phyloP scores from a whole-genome alignment of 2,329 filamentous ascomycete genomes.

The Aspergillus quadricinctus region DNA sequence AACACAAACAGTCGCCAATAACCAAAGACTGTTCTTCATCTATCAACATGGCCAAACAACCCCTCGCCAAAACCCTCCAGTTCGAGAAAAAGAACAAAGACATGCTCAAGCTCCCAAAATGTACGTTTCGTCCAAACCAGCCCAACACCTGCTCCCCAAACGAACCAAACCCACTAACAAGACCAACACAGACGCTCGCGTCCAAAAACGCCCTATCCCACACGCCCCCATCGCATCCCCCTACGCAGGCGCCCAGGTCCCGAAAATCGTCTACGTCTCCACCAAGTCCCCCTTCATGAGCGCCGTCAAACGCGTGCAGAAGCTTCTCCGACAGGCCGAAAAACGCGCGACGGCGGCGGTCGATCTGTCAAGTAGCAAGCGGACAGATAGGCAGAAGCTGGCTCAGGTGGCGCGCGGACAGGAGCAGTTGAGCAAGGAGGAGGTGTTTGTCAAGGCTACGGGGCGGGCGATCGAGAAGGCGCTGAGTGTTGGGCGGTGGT shows the following conservation, averaged over 20 bases:
- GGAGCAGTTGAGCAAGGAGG: conserved; percentile 40
- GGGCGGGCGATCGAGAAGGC: conserved; percentile 57
- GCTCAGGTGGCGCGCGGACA: conserved; percentile 28
- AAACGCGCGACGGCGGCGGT: conserved; percentile 48
- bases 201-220: conserved; percentile 56
- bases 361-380: conserved; percentile 29
- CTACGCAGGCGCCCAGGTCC: conserved; percentile 45
- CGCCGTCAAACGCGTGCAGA: conserved; percentile 56
- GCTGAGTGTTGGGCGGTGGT: conserved; percentile 52
- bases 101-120: conserved; percentile 34
- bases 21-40: neutral
- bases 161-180: conserved; percentile 3
- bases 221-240: conserved; percentile 53
- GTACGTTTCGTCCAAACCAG: conserved; percentile 16
- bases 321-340: conserved; percentile 50
- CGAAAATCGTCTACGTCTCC: conserved; percentile 56
- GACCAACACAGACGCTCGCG: conserved; percentile 37
- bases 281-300: conserved; percentile 54
- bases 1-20: neutral
- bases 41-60: conserved; percentile 19
- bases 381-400: conserved; percentile 28
- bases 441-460: conserved; percentile 56
- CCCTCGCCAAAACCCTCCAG: conserved; percentile 24
- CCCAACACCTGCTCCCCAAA: neutral
- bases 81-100: conserved; percentile 38